Evolutionary conservation across 2,329 filamentous ascomycete genomes (phyloP), one percentile per base, ranked within the genome.

Genomic region (Sclerotinia glacialis): DNA sequence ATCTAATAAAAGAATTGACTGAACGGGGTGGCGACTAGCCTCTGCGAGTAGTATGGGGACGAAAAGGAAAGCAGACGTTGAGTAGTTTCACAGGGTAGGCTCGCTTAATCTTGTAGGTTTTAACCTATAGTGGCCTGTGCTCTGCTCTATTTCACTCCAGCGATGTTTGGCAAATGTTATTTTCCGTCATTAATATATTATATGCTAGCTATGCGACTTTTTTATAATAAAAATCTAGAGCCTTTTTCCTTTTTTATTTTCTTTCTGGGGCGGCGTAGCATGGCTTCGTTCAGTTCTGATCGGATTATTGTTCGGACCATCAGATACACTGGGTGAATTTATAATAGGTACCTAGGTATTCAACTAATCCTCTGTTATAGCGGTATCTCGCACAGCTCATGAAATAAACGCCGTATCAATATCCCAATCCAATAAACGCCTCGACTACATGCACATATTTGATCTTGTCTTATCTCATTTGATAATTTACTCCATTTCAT

Each of bases 401-500:
- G 40, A 40, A 47, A 59, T 16, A 65, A 59, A 65, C 63, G 53
- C 63, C 63, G n/a, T 46, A 34, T 58, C 8, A 55, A 64, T 58
- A 37, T 58, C 50, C 53, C 42, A 37, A 59, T 37, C 63, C 52
- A 65, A 62, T 28, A 65, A 65, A 64, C 63, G 42, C 63, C 63
- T 58, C 31, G 11, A 59, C 23, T 49, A 65, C 53, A 65, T 65
- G 42, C n/a, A 65, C 16, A n/a, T 3, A 59, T 49, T 37, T 37
- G 5, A 31, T 65, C 42, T 59, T 14, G 31, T 58, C 40, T 37
- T 40, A 64, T 56, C 44, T 26, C 42, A 42, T 58, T 28, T 14
- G n/a, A 59, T 59, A 42, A 11, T 61, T 65, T 69, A 72, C 28
- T 67, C 69, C 71, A 71, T 72, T 47, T 72, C 71, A 64, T 64